Evolutionary conservation across 192 early-diverging fungal species (phyloP), one percentile per base, ranked within the genome.

Genomic region (Rhizophagus clarus): DNA sequence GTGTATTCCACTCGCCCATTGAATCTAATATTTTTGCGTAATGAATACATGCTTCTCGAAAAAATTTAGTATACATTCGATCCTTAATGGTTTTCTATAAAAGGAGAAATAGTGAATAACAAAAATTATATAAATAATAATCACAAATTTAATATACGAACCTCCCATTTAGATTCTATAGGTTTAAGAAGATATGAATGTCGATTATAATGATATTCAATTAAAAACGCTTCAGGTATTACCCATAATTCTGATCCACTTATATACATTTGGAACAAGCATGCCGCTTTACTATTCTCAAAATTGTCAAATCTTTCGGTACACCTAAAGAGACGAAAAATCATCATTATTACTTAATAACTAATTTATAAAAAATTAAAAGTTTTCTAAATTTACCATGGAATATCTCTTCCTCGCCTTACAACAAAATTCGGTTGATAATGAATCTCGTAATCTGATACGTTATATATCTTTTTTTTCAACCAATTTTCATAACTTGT

Each of bases 201-300:
- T 15, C 62, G 63, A 67, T 47, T 37, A 47, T n/a, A 37, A 63
- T 71, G 26, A 77, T 67, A 14, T n/a, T 49, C 34, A 17, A 28
- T 51, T 73, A 49, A 83, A 78, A 86, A 90, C 31, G 82, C 87
- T 60, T 88, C 80, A 2, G 88, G 89, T 7, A 89, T 61, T 0
- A 90, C 89, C 88, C 88, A 89, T 28, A 90, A 87, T 45, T 89
- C 85, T 42, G 83, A 84, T 32, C 89, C 89, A 28, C 62, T 83
- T 40, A 90, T 61, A 51, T 90, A 90, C 10, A 81, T 83, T 40
- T 85, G 82, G 78, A 87, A 89, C 0, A 88, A 37, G 45, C 89
- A 90, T 9, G 88, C 88, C 0, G 88, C 85, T 66, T 87, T 83
- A 62, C 86, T 90, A 70, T 90, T 83, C n/a, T 87, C 81, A 60